A percentile compares a stretch with the other conserved stretches of the same genome.
phyloP scores from a whole-genome alignment of 495 filamentous ascomycete species.

The Cenococcum geophilum region DNA sequence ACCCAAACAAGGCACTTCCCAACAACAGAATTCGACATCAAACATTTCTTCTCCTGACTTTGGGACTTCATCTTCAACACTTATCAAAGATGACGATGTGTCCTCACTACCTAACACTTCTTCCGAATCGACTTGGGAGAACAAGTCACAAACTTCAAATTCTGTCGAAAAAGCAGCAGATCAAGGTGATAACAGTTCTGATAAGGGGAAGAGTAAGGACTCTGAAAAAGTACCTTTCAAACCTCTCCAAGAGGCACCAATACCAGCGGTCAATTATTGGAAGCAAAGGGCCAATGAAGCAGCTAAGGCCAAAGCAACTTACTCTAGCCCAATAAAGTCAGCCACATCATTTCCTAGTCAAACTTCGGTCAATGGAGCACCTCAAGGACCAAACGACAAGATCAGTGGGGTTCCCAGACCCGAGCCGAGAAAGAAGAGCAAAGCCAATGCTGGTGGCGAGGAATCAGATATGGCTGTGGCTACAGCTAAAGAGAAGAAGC shows the following conservation, averaged over 20 bases:
- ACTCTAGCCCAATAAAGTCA: conserved; percentile 36
- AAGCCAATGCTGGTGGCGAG: conserved; percentile 25
- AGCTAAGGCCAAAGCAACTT: conserved; percentile 53
- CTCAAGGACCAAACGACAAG: conserved; percentile 1
- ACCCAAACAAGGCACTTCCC: conserved; percentile 5
- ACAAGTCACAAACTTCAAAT: conserved; percentile 54
- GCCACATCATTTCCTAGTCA: background rate
- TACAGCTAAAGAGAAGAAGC: conserved; percentile 26
- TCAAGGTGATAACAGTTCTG: conserved; percentile 23
- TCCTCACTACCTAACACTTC: conserved; percentile 60
- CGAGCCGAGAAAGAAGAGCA: conserved; percentile 35
- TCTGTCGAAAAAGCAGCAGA: conserved; percentile 34
- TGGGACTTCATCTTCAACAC: conserved; percentile 56
- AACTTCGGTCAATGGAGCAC: conserved; percentile 9
- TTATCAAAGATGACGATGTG: conserved; percentile 64
- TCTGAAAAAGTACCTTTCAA: conserved; percentile 46
- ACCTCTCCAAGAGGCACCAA: conserved; percentile 70
- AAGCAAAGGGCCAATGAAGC: conserved; percentile 61
- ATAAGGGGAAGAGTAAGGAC: conserved; percentile 46
- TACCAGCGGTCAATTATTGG: conserved; percentile 83
- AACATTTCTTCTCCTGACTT: conserved; percentile 62
- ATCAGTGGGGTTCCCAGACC: conserved; percentile 17
- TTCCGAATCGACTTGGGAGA: conserved; percentile 61
- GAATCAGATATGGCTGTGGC: background rate
- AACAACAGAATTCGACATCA: conserved; percentile 40